These are phyloP conservation scores for Cicer judaicum DNA, from an alignment of 306 rosid genomes.

Conservation along the genomic window DNA sequence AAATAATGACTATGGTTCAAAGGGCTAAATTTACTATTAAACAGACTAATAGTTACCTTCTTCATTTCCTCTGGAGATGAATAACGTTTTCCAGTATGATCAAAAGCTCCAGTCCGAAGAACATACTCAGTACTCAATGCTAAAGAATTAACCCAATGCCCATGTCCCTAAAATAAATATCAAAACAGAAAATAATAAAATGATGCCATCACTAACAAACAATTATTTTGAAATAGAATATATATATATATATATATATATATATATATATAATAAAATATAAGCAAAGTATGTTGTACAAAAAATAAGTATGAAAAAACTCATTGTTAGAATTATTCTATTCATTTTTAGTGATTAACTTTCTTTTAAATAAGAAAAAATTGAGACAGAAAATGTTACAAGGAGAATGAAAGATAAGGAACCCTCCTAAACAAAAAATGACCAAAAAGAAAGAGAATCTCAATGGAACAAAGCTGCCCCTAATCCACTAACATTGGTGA, in stretches of 20 bases:
- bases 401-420: neutral
- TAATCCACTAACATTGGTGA: neutral
- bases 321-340: constrained; percentile 20
- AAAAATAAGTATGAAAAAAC: neutral
- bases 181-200: constrained; percentile 30
- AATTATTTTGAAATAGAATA: neutral
- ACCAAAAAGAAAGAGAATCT: constrained; percentile 9
- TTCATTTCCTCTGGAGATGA: constrained; percentile 87
- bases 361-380: neutral
- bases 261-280: neutral
- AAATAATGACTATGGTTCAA: constrained; percentile 9
- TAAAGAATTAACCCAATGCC: constrained; percentile 94
- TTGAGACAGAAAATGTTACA: neutral
- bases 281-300: constrained; percentile 2
- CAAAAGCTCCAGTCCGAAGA: constrained; percentile 94
- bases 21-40: constrained; percentile 7
- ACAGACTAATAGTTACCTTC: constrained; percentile 57
- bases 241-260: too few relatives aligned
- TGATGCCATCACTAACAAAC: constrained; percentile 6
- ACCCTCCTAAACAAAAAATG: neutral
- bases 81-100: constrained; percentile 83
- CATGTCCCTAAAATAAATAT: constrained; percentile 79
- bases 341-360: neutral
- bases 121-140: constrained; percentile 96
- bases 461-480: neutral